These are phyloP conservation scores for Carex scoparia DNA, from an alignment of 176 grass and related monocot species.

Conservation along the genomic window DNA sequence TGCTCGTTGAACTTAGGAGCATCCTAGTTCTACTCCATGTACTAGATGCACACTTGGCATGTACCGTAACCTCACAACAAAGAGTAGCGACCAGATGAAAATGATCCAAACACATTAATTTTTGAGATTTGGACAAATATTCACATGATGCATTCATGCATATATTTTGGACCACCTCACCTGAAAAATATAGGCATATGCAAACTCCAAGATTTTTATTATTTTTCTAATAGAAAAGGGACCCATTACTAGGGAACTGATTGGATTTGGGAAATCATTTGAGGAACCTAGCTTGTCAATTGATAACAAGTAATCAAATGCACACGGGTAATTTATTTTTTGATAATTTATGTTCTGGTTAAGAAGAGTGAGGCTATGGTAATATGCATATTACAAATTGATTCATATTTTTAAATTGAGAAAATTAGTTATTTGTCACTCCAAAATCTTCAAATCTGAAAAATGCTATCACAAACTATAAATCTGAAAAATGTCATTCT, in stretches of 20 bases:
- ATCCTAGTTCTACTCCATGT: no score
- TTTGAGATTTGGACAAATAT: constrained; percentile 6
- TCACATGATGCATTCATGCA: constrained; percentile 15
- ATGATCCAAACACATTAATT: constrained; percentile 5
- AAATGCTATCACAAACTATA: no score
- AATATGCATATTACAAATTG: no score
- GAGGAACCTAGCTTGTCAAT: neutral
- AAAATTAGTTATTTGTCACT: no score
- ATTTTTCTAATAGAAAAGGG: neutral
- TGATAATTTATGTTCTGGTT: neutral
- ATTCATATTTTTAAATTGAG: no score
- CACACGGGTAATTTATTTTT: neutral
- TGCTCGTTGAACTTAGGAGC: no score
- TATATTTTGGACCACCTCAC: constrained; percentile 3
- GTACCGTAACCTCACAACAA: neutral
- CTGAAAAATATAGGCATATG: constrained; percentile 12
- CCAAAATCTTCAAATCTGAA: no score
- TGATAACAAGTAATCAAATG: neutral
- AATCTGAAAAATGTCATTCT: no score
- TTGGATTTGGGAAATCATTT: neutral
- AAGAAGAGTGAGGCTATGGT: no score
- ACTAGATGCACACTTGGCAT: neutral
- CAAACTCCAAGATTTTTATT: constrained; percentile 17
- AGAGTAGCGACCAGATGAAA: neutral
- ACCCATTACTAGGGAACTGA: neutral